Percentiles rank a stretch among this genome's conserved stretches.
Conservation (phyloP, 2,329 filamentous ascomycete species). For the Stemphylium lycopersici region DNA sequence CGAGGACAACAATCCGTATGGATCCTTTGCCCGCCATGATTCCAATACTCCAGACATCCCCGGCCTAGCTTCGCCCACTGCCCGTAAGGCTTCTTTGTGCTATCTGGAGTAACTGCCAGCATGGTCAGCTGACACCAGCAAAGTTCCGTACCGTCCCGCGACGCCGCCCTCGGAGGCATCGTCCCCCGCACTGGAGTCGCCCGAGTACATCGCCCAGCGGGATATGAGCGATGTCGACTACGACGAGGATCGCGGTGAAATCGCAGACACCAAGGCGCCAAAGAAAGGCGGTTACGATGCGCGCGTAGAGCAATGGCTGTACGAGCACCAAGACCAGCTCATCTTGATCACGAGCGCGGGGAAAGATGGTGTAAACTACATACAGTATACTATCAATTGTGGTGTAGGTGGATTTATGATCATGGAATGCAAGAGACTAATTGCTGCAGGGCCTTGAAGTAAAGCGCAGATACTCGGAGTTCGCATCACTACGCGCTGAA, state of each 20-base stretch:
- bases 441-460: conserved; percentile 83
- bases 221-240: conserved; percentile 67
- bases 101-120: neutral
- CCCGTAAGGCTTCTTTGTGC: conserved; percentile 39
- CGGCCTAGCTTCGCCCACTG: conserved; percentile 49
- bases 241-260: conserved; percentile 58
- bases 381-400: conserved; percentile 95
- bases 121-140: conserved; percentile 13
- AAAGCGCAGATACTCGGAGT: conserved; percentile 93
- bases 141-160: conserved; percentile 58
- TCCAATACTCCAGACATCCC: conserved; percentile 70
- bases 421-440: conserved; percentile 18
- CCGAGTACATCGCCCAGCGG: conserved; percentile 61
- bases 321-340: conserved; percentile 88
- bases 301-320: conserved; percentile 95
- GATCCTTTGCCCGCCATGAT: conserved; percentile 88
- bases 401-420: conserved; percentile 65
- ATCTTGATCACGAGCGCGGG: conserved; percentile 94
- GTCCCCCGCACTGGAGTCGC: conserved; percentile 70
- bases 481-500: conserved; percentile 86
- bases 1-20: conserved; percentile 98
- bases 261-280: conserved; percentile 49
- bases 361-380: conserved; percentile 91
- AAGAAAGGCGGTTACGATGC: conserved; percentile 92
- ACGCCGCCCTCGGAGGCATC: conserved; percentile 74